These are phyloP conservation scores for Agrocybe pediades DNA, from an alignment of 768 basidiomycete species.

Conservation along the genomic window DNA sequence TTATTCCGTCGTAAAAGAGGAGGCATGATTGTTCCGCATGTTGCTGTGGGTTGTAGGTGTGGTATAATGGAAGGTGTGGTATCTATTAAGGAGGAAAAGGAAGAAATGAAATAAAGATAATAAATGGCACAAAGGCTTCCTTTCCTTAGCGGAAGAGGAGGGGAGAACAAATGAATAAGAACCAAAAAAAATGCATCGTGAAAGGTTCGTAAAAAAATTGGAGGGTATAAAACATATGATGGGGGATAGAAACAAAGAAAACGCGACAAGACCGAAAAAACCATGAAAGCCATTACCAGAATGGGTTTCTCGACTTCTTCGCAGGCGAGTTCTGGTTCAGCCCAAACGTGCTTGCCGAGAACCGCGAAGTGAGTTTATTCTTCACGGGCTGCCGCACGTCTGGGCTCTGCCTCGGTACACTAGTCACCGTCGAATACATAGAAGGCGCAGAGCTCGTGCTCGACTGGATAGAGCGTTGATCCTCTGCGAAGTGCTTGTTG, in stretches of 20 bases:
- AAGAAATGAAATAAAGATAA: no score
- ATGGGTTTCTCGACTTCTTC: constrained; percentile 24
- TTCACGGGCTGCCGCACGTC: constrained; percentile 66
- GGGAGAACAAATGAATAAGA: no score
- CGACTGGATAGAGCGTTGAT: constrained; percentile 42
- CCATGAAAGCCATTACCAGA: constrained; percentile 24
- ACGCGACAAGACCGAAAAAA: no score
- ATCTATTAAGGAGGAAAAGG: no score
- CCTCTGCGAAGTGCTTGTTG: not conserved
- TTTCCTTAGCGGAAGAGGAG: no score
- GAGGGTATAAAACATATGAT: not conserved
- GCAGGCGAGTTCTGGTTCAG: constrained; percentile 10
- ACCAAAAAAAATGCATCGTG: no score
- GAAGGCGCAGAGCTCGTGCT: constrained; percentile 53
- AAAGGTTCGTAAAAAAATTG: no score
- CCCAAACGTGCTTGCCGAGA: constrained; percentile 47
- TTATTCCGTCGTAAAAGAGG: no score
- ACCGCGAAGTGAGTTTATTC: constrained; percentile 36
- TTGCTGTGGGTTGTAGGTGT: no score
- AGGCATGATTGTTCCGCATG: no score
- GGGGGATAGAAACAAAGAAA: not conserved
- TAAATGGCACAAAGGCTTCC: no score
- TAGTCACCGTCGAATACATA: constrained; percentile 71
- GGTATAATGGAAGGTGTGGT: no score
- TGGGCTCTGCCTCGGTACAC: constrained; percentile 55